Evolutionary conservation across 768 basidiomycete species (phyloP).

Genomic region (Calvatia gigantea): DNA sequence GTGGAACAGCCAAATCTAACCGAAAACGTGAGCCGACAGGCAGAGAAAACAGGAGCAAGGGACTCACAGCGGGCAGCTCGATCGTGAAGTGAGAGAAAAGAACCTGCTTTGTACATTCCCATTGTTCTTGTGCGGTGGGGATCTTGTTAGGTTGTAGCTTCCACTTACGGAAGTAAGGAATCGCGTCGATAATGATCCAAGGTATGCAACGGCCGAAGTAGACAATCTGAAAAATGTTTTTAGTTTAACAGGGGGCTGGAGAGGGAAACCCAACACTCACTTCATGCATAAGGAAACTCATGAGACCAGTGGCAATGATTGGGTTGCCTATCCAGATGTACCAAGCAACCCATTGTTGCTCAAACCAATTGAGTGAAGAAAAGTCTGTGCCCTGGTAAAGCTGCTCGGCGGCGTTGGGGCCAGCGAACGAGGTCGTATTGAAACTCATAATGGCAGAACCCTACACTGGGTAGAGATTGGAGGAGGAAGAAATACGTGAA

Average conservation of each 20-base stretch:
- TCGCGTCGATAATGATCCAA: conserved; percentile 93
- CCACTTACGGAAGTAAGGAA: conserved; percentile 92
- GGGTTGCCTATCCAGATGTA: conserved; percentile 88
- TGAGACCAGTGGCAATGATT: conserved; percentile 86
- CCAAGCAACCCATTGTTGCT: conserved; percentile 82
- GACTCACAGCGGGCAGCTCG: conserved; percentile 80
- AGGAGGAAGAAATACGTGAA: neutral
- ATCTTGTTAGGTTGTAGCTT: conserved; percentile 89
- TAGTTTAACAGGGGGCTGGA: neutral
- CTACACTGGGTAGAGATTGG: neutral
- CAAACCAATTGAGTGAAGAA: conserved; percentile 60
- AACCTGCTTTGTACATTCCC: conserved; percentile 94
- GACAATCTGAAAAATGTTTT: conserved; percentile 55
- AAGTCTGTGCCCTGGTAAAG: conserved; percentile 62
- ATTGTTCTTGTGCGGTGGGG: conserved; percentile 79
- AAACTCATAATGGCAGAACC: conserved; percentile 34
- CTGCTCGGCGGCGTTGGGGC: conserved; percentile 25
- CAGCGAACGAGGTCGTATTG: conserved; percentile 26
- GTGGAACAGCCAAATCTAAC: conserved; percentile 87
- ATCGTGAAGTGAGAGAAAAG: conserved; percentile 94
- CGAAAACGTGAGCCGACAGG: neutral
- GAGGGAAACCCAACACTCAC: conserved; percentile 39
- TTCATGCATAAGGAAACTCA: conserved; percentile 93
- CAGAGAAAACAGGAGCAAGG: too few relatives aligned
- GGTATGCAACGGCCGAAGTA: conserved; percentile 96